These are phyloP conservation scores for Pseudofabraea citricarpa DNA, from an alignment of 2,329 filamentous ascomycete species.

Conservation along the genomic window DNA sequence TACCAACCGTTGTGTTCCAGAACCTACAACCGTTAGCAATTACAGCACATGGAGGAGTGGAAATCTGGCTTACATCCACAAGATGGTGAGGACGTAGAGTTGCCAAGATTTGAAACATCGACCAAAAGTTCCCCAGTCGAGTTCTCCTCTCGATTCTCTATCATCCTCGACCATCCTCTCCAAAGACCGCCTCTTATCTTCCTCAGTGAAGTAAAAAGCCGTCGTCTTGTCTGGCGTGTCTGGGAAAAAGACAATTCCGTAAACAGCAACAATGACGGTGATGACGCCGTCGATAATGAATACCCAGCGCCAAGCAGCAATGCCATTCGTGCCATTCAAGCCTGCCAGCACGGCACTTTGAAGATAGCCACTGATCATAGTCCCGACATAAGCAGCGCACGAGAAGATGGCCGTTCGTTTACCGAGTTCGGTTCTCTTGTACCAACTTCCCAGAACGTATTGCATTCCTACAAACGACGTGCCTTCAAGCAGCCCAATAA, in stretches of 20 bases:
- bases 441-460: conserved; percentile 54
- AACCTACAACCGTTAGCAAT: conserved; percentile 33
- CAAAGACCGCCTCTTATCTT: conserved; percentile 33
- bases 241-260: conserved; percentile 39
- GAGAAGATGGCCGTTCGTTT: conserved; percentile 56
- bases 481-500: conserved; percentile 47
- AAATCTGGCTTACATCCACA: conserved; percentile 45
- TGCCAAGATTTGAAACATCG: conserved; percentile 52
- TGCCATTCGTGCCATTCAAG: conserved; percentile 35
- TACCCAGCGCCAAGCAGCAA: conserved; percentile 41
- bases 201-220: conserved; percentile 31
- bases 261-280: conserved; percentile 46
- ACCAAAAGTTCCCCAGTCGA: conserved; percentile 42
- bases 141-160: conserved; percentile 36
- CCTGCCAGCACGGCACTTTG: conserved; percentile 32
- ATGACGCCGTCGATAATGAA: conserved; percentile 46
- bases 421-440: conserved; percentile 50
- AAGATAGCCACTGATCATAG: conserved; percentile 55
- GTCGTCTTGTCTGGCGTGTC: conserved; percentile 33
- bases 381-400: conserved; percentile 49
- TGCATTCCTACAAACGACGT: conserved; percentile 47
- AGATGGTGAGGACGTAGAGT: conserved; percentile 57
- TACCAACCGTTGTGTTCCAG: conserved; percentile 54
- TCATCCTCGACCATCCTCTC: conserved; percentile 33
- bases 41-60: neutral